Evolutionary conservation across 1,284 basidiomycete genomes (phyloP).

Genomic region (Exobasidium cylindrosporum): DNA sequence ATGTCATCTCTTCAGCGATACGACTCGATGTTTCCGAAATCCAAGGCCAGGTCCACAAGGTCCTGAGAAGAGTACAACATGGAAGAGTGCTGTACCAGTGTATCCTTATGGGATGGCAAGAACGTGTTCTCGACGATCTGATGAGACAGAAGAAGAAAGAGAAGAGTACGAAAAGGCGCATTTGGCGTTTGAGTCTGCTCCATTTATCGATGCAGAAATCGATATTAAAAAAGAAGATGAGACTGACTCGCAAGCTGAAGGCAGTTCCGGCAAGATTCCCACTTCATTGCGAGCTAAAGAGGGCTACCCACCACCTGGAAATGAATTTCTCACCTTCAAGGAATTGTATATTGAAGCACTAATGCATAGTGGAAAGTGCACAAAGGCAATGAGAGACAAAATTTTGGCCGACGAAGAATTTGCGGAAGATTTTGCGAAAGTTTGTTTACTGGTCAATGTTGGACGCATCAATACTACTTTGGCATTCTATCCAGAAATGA

Average conservation of each 20-base stretch:
- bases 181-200: background rate
- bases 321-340: conserved; percentile 63
- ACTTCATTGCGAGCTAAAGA: conserved; percentile 15
- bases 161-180: background rate
- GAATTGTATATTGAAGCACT: conserved; percentile 79
- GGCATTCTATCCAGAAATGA: conserved; percentile 74
- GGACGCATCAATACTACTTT: conserved; percentile 92
- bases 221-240: background rate
- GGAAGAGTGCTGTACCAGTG: conserved; percentile 27
- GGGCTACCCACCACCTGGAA: conserved; percentile 37
- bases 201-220: background rate
- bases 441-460: conserved; percentile 81
- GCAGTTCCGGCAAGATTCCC: background rate
- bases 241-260: background rate
- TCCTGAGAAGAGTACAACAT: conserved; percentile 13
- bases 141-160: conserved; percentile 35
- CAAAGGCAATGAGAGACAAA: conserved; percentile 80
- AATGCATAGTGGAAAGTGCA: conserved; percentile 75
- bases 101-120: conserved; percentile 48
- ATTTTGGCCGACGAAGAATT: conserved; percentile 75
- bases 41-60: conserved; percentile 51
- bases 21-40: conserved; percentile 69
- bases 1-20: conserved; percentile 71
- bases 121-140: conserved; percentile 36
- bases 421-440: conserved; percentile 71